These are phyloP conservation scores for Boletus smithii DNA, from an alignment of 1,284 basidiomycete species.

Conservation along the genomic window DNA sequence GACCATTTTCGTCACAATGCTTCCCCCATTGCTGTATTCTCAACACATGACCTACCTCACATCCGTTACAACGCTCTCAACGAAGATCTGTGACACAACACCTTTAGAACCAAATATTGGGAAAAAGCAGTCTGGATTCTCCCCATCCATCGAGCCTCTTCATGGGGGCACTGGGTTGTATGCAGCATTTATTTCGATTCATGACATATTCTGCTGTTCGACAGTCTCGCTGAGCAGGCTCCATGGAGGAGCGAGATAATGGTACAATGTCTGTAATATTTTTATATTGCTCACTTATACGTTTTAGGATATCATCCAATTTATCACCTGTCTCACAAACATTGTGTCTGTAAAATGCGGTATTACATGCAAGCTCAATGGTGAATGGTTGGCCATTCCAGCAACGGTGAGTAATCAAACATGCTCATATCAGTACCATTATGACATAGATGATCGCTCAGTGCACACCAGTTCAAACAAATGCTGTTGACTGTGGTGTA, in stretches of 20 bases:
- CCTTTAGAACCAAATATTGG: constrained; percentile 9
- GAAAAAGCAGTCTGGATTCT: constrained; percentile 13
- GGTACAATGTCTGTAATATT: no score
- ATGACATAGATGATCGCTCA: background rate
- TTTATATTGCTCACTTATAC: no score
- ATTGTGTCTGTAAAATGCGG: no score
- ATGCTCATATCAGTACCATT: no score
- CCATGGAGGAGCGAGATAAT: constrained; percentile 5
- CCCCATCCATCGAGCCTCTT: constrained; percentile 8
- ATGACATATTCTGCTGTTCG: constrained; percentile 4
- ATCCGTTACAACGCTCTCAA: constrained; percentile 4
- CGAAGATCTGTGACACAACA: constrained; percentile 7
- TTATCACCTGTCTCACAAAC: no score
- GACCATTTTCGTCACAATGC: background rate
- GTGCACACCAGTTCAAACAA: constrained; percentile 7
- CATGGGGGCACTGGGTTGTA: constrained; percentile 14
- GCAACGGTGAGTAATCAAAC: no score
- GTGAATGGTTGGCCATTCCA: no score
- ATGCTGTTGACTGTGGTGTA: constrained; percentile 18
- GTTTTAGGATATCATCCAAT: no score
- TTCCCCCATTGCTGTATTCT: background rate
- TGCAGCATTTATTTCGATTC: background rate
- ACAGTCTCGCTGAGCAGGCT: constrained; percentile 12
- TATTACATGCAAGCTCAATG: no score
- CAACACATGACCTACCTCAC: background rate